These are phyloP conservation scores for Linanthus parryae DNA, from an alignment of 148 eudicot species.

Conservation along the genomic window DNA sequence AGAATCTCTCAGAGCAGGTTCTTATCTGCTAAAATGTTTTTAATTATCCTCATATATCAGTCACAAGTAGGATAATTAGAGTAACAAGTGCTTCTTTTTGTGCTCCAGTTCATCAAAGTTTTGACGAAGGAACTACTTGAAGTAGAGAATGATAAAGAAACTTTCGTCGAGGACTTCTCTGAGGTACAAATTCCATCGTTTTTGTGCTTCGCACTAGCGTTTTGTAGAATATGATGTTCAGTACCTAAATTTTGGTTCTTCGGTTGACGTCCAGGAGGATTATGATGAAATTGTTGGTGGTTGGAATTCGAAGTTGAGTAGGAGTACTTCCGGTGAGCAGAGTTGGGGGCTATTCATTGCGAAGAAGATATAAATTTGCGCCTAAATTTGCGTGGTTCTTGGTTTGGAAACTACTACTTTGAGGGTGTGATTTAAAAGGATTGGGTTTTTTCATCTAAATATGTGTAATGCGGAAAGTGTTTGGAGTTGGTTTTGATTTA, in stretches of 20 bases:
- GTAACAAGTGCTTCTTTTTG: neutral
- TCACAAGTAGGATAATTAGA: neutral
- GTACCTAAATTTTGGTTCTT: neutral
- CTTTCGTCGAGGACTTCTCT: constrained; percentile 71
- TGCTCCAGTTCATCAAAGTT: constrained; percentile 62
- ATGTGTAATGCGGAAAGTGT: too few species aligned
- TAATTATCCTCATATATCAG: neutral
- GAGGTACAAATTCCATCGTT: constrained; percentile 51
- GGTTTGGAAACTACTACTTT: too few species aligned
- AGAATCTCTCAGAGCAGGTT: constrained; percentile 94
- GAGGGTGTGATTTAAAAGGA: too few species aligned
- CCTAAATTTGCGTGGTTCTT: too few species aligned
- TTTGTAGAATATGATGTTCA: neutral
- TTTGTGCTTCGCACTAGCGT: neutral
- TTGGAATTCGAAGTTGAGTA: constrained; percentile 75
- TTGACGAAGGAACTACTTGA: constrained; percentile 56
- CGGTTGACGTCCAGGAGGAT: constrained; percentile 38
- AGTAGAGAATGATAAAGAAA: constrained; percentile 74
- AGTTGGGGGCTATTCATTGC: constrained; percentile 89
- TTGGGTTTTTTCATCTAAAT: too few species aligned
- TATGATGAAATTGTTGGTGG: constrained; percentile 88
- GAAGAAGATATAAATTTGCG: constrained; percentile 36
- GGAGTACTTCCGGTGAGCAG: constrained; percentile 83
- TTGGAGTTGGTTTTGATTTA: too few species aligned
- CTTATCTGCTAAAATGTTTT: neutral